These are phyloP conservation scores for Pythium sukuiense DNA, from an alignment of 352 stramenopile species.

Conservation along the genomic window DNA sequence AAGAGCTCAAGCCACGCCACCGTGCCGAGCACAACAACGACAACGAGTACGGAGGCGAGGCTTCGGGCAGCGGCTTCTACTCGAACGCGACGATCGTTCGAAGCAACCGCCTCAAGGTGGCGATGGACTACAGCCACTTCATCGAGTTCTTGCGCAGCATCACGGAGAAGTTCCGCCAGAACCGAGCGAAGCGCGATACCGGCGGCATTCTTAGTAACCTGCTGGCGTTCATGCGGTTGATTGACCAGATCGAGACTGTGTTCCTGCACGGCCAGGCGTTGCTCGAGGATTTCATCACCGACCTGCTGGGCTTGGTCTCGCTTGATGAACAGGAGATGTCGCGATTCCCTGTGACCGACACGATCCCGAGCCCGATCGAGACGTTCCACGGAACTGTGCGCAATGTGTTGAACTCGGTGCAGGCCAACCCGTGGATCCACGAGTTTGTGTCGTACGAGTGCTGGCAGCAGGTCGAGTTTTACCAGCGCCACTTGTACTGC, in stretches of 20 bases:
- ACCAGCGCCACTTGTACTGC: constrained; percentile 71
- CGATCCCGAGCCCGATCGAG: constrained; percentile 67
- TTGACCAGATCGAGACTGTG: constrained; percentile 75
- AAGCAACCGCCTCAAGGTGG: constrained; percentile 73
- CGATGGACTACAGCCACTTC: constrained; percentile 77
- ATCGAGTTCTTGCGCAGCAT: constrained; percentile 70
- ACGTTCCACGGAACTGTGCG: constrained; percentile 75
- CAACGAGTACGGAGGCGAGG: constrained; percentile 29
- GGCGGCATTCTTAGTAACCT: constrained; percentile 63
- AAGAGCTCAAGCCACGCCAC: constrained; percentile 50
- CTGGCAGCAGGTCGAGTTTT: constrained; percentile 52
- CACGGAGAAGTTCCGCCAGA: constrained; percentile 65
- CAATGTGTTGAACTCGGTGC: constrained; percentile 67
- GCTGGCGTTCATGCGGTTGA: constrained; percentile 58
- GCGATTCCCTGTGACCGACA: constrained; percentile 51
- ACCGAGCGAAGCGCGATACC: constrained; percentile 49
- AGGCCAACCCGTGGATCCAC: constrained; percentile 65
- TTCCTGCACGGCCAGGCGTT: constrained; percentile 69
- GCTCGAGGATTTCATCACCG: constrained; percentile 57
- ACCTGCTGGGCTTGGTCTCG: constrained; percentile 53
- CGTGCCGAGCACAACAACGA: constrained; percentile 33
- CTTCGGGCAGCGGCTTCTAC: constrained; percentile 35
- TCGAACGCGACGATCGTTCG: constrained; percentile 69
- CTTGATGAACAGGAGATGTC: constrained; percentile 40
- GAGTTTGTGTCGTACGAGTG: constrained; percentile 61